phyloP scores from a whole-genome alignment of 2,329 filamentous ascomycete genomes.

The Ascochyta fabae region DNA sequence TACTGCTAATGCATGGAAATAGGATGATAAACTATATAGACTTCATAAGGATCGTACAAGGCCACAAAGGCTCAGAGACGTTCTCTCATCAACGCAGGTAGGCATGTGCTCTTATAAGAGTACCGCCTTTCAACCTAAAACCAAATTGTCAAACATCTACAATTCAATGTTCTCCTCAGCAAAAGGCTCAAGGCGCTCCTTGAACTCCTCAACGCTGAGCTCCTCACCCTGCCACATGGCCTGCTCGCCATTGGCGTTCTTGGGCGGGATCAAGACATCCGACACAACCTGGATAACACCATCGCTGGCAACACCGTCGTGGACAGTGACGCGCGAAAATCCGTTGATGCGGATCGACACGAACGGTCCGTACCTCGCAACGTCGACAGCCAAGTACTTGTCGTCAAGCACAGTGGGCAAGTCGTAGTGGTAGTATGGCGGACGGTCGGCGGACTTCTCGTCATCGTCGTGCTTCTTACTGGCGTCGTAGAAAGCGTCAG shows the following conservation, averaged over 20 bases:
- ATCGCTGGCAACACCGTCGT: slow-evolving; percentile 76
- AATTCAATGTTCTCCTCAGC: slow-evolving; percentile 43
- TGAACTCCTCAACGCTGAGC: slow-evolving; percentile 66
- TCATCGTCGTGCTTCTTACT: slow-evolving; percentile 42
- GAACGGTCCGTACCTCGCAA: slow-evolving; percentile 71
- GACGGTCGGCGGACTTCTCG: slow-evolving; percentile 25
- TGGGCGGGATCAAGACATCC: slow-evolving; percentile 78
- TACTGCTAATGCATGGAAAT: background rate
- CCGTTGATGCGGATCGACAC: slow-evolving; percentile 79
- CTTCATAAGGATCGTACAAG: slow-evolving; percentile 11
- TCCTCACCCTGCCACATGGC: slow-evolving; percentile 55
- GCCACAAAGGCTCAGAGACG: background rate
- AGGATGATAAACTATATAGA: background rate
- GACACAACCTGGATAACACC: slow-evolving; percentile 82
- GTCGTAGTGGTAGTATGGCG: slow-evolving; percentile 67
- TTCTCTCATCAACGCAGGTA: slow-evolving; percentile 1
- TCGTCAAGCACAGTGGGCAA: slow-evolving; percentile 74
- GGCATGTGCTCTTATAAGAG: background rate
- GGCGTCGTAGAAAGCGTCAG: slow-evolving; percentile 75
- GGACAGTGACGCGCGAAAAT: slow-evolving; percentile 67
- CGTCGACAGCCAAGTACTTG: slow-evolving; percentile 72
- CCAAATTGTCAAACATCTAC: slow-evolving; percentile 18
- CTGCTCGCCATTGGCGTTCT: slow-evolving; percentile 47
- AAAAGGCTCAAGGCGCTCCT: slow-evolving; percentile 55
- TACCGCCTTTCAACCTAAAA: slow-evolving; percentile 7